Conservation (phyloP, 202 grass and related monocot genomes). For the Digitaria exilis region DNA sequence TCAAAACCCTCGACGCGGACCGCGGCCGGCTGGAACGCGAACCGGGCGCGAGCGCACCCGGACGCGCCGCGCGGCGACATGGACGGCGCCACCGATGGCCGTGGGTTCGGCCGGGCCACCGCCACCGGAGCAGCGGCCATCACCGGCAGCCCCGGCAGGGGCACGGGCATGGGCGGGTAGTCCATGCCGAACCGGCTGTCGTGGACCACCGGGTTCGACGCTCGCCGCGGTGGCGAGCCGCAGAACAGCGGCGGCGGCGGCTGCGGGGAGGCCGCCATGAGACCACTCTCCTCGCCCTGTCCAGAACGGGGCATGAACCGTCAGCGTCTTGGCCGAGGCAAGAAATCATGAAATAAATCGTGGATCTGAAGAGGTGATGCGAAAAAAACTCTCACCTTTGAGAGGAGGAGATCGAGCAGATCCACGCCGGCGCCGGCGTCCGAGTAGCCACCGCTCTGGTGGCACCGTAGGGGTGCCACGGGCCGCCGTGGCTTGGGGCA, state of each 20-base stretch:
- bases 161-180: slow-evolving; percentile 23
- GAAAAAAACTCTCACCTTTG: slow-evolving; percentile 53
- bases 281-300: slow-evolving; percentile 64
- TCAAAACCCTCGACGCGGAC: slow-evolving; percentile 99
- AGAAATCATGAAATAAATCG: not conserved
- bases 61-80: slow-evolving; percentile 55
- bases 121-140: slow-evolving; percentile 7
- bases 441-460: slow-evolving; percentile 55
- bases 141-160: slow-evolving; percentile 29
- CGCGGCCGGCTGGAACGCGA: slow-evolving; percentile 69
- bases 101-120: slow-evolving; percentile 23
- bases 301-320: not conserved
- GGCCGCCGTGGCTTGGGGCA: slow-evolving; percentile 90
- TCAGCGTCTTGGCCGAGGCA: not conserved
- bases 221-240: slow-evolving; percentile 83
- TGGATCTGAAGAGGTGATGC: not conserved
- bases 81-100: slow-evolving; percentile 27
- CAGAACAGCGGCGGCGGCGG: slow-evolving; percentile 83
- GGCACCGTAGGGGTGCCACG: slow-evolving; percentile 56
- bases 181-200: slow-evolving; percentile 82
- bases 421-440: slow-evolving; percentile 66
- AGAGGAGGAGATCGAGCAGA: slow-evolving; percentile 72
- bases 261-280: slow-evolving; percentile 60
- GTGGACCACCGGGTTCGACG: slow-evolving; percentile 76
- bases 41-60: slow-evolving; percentile 64